phyloP scores from a whole-genome alignment of 1,284 basidiomycete species.

The Cutaneotrichosporon mucoides region DNA sequence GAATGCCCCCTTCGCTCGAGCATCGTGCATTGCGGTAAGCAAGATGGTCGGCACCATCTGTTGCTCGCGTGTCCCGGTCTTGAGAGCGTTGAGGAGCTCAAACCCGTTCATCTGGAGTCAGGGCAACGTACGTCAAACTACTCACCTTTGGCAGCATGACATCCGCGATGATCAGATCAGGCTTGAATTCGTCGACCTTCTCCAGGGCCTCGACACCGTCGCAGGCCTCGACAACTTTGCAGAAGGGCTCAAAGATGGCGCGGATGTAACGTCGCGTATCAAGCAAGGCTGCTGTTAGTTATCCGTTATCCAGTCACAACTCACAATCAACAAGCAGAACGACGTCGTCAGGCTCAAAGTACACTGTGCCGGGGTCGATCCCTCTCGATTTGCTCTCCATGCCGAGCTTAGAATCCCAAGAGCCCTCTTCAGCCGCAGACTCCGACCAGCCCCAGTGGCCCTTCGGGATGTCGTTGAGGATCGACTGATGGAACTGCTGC shows the following conservation, averaged over 20 bases:
- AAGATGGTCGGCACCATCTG: slow-evolving; percentile 38
- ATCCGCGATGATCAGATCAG: slow-evolving; percentile 48
- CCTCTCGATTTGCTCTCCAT: slow-evolving; percentile 10
- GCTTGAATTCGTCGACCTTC: slow-evolving; percentile 25
- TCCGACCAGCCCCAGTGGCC: not conserved
- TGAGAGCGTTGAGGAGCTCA: slow-evolving; percentile 30
- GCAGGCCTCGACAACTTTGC: slow-evolving; percentile 47
- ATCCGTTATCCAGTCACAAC: not conserved
- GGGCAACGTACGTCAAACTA: not conserved
- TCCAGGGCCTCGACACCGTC: slow-evolving; percentile 49
- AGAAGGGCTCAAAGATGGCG: slow-evolving; percentile 45
- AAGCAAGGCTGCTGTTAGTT: slow-evolving; percentile 20
- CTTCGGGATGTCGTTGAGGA: not conserved
- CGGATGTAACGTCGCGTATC: slow-evolving; percentile 43
- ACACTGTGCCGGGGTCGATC: slow-evolving; percentile 40
- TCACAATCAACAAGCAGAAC: slow-evolving; percentile 45
- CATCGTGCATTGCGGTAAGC: slow-evolving; percentile 39
- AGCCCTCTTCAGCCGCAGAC: not conserved
- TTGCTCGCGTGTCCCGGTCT: slow-evolving; percentile 17
- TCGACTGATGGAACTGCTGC: not conserved
- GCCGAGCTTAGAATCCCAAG: not conserved
- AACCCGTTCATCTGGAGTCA: slow-evolving; percentile 32
- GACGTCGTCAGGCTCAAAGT: slow-evolving; percentile 43
- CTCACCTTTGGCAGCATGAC: slow-evolving; percentile 47
- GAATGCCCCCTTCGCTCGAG: slow-evolving; percentile 17